phyloP scores from a whole-genome alignment of 768 basidiomycete genomes.

The Termitomyces sp. region DNA sequence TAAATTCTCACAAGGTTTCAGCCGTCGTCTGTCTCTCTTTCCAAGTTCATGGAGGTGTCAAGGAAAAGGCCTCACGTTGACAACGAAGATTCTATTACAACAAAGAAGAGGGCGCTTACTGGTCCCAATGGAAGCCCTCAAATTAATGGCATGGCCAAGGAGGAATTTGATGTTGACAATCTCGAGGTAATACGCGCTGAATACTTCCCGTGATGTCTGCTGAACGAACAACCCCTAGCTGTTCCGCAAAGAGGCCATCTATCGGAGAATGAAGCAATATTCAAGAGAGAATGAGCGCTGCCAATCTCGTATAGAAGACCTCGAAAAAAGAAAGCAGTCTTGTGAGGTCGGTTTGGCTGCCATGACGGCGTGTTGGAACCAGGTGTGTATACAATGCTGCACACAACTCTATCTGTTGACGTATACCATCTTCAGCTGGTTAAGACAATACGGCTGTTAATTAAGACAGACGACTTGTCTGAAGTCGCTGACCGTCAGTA shows the following conservation, averaged over 20 bases:
- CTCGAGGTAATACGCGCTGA: constrained; percentile 52
- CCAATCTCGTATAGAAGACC: constrained; percentile 52
- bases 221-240: constrained; percentile 39
- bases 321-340: constrained; percentile 62
- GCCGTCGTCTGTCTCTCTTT: constrained; percentile 13
- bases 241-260: constrained; percentile 87
- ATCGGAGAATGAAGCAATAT: constrained; percentile 80
- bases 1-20: constrained; percentile 24
- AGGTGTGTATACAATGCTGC: constrained; percentile 40
- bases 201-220: constrained; percentile 12
- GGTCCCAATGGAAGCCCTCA: constrained; percentile 48
- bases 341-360: constrained; percentile 71
- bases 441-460: constrained; percentile 59
- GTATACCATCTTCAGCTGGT: constrained; percentile 43
- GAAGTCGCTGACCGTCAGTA: constrained; percentile 33
- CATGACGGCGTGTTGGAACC: constrained; percentile 77
- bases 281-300: constrained; percentile 69
- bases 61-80: constrained; percentile 57
- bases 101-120: constrained; percentile 56
- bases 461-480: constrained; percentile 47
- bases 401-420: constrained; percentile 1
- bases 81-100: constrained; percentile 40
- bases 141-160: constrained; percentile 44
- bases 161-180: constrained; percentile 51
- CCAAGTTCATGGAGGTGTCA: constrained; percentile 42